phyloP scores from a whole-genome alignment of 768 basidiomycete species.

The Suillus discolor region DNA sequence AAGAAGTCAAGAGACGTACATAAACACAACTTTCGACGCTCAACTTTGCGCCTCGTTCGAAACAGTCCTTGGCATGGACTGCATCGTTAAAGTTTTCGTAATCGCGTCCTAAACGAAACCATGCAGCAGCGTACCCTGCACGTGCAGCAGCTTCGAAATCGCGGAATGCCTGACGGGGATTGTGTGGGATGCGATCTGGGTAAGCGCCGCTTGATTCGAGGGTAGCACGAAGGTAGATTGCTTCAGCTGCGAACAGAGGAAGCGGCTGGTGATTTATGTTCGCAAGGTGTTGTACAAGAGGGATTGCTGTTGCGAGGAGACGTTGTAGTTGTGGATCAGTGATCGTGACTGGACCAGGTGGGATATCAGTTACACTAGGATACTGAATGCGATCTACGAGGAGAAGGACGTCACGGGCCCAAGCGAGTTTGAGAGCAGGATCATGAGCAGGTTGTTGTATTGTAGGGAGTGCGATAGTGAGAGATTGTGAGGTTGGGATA shows the following conservation, averaged over 20 bases:
- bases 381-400: slow-evolving; percentile 63
- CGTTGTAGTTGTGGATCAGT: slow-evolving; percentile 59
- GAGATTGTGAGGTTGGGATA: slow-evolving; percentile 63
- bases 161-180: slow-evolving; percentile 81
- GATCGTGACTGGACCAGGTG: slow-evolving; percentile 55
- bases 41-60: slow-evolving; percentile 76
- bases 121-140: slow-evolving; percentile 75
- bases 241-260: slow-evolving; percentile 60
- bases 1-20: slow-evolving; percentile 45
- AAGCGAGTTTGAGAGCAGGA: slow-evolving; percentile 65
- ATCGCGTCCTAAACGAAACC: slow-evolving; percentile 91
- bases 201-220: slow-evolving; percentile 74
- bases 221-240: slow-evolving; percentile 73
- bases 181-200: slow-evolving; percentile 63
- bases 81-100: slow-evolving; percentile 88
- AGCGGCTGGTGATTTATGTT: slow-evolving; percentile 37
- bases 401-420: slow-evolving; percentile 82
- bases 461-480: slow-evolving; percentile 51
- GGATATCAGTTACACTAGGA: slow-evolving; percentile 42
- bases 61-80: slow-evolving; percentile 78
- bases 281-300: slow-evolving; percentile 62
- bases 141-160: slow-evolving; percentile 87
- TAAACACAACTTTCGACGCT: slow-evolving; percentile 83
- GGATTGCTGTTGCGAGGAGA: slow-evolving; percentile 66
- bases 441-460: slow-evolving; percentile 59